These are phyloP conservation scores for Leptographium lundbergii DNA, from an alignment of 2,329 filamentous ascomycete genomes.

Conservation along the genomic window DNA sequence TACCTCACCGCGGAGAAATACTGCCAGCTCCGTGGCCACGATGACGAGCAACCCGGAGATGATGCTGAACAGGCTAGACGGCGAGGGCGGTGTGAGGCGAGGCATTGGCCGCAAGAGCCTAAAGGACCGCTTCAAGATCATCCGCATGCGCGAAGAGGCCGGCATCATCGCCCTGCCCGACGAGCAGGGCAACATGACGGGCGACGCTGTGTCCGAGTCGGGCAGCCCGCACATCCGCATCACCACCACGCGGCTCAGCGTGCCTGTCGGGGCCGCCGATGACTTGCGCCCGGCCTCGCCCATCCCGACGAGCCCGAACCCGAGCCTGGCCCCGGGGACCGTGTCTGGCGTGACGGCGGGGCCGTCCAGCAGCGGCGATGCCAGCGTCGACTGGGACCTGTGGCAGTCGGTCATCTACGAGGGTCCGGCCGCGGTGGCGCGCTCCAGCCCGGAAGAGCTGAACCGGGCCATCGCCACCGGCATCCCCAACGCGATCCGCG, in stretches of 20 bases:
- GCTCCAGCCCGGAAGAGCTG: constrained; percentile 78
- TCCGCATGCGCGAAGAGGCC: constrained; percentile 63
- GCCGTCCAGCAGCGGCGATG: constrained; percentile 55
- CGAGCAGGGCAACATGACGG: neutral
- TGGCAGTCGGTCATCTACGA: constrained; percentile 96
- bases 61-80: constrained; percentile 64
- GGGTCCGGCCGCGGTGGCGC: constrained; percentile 75
- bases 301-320: constrained; percentile 52
- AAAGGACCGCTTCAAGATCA: constrained; percentile 65
- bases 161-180: constrained; percentile 38
- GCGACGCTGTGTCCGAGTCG: neutral
- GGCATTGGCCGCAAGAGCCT: constrained; percentile 49
- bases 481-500: constrained; percentile 87
- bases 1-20: constrained; percentile 47
- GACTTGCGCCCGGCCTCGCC: constrained; percentile 26
- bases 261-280: constrained; percentile 1
- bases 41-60: constrained; percentile 70
- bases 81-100: constrained; percentile 35
- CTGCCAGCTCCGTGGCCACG: constrained; percentile 67
- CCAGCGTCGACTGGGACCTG: constrained; percentile 85
- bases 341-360: constrained; percentile 69
- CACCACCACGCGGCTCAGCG: neutral
- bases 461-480: constrained; percentile 84
- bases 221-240: neutral
- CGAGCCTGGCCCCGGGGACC: constrained; percentile 68